Evolutionary conservation across 1,284 basidiomycete genomes (phyloP), one percentile per base, ranked within the genome.

Genomic region (Irpex rosettiformis): DNA sequence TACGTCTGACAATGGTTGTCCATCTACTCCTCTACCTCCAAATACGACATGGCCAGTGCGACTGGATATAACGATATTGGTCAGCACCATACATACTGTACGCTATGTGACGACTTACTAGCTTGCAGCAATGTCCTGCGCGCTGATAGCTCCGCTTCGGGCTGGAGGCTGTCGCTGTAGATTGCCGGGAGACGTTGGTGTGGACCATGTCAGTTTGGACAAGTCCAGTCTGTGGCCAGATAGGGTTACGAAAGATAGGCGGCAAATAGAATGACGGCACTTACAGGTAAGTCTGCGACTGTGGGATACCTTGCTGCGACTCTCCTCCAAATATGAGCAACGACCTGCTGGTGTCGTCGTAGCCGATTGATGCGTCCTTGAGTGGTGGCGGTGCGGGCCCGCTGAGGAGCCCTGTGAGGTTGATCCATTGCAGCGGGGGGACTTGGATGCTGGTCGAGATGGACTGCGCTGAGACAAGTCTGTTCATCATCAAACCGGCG

Each of bases 241-340:
- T 25, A 54, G 21, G 37, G 42, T 33, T 21, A 33, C 29, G 47
- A 21, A 24, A 33, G 48, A 18, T 16, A 24, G 25, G n/a, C n/a
- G n/a, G n/a, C n/a, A n/a, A 29, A 27, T 7, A 48, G n/a, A 18
- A 47, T 54, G 29, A 29, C 18, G 58, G 30, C 37, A 76, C 83
- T 58, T 63, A 89, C 85, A 90, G 75, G 67, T 84, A 89, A 1
- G 89, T 91, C 64, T 82, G 75, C 2, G 80, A 80, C 64, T 85
- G 83, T 37, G 80, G 77, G 53, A 89, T 76, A 18, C 85, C 85
- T 61, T 79, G 79, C 58, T 80, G 75, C 1, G 88, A 87, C 72
- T 89, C 79, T 53, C 89, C 89, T 58, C 89, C 89, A 67, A 91
- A 92, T 56, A 92, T 77, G 62, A 92, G 73, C 55, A 92, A 71